Evolutionary conservation across 768 basidiomycete species (phyloP), one percentile per base, ranked within the genome.

Genomic region (Neoboletus brunneissimus): DNA sequence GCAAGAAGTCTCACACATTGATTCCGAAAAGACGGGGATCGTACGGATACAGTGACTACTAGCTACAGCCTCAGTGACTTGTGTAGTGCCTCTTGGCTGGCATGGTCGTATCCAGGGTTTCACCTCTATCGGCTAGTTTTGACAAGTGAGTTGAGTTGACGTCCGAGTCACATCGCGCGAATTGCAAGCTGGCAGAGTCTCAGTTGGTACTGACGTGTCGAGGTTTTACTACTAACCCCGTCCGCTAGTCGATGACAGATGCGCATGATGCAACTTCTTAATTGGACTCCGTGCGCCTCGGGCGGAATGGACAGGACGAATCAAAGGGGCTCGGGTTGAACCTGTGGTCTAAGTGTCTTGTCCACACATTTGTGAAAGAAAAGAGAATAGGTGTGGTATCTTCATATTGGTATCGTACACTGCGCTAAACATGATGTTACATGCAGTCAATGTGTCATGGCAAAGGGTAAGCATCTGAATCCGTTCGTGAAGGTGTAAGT

Each of bases 371-470:
- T 34, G 32, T 12, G 9, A 13, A 13, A 34, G 12, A 34, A 12
- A 7, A 11, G 10, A 12, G 0, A 42, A 29, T 16, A 11, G 25
- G 25, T 13, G 23, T 20, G 51, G 31, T 18, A 23, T 53, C 49
- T 52, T 18, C 6, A 25, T 3, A 25, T 48, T 25, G 32, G 2
- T 34, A 40, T 57, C 15, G 43, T 57, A 58, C 34, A 57, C 27
- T 23, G 27, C 8, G 22, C 7, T 15, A 57, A 25, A 40, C 31
- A 20, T 1, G 7, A 22, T 18, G n/a, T n/a, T 56, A 56, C 55
- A 56, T 56, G 55, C 37, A 32, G n/a, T 46, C 55, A 40, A 37
- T 13, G 51, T 37, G 51, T 37, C 47, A 32, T 40, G 27, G 23
- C 9, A 13, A 32, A 34, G 27, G 8, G n/a, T 31, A 29, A 18